Base-by-base conservation (phyloP, 1,139 yeast species). In the Petasospora fabianii region DNA sequence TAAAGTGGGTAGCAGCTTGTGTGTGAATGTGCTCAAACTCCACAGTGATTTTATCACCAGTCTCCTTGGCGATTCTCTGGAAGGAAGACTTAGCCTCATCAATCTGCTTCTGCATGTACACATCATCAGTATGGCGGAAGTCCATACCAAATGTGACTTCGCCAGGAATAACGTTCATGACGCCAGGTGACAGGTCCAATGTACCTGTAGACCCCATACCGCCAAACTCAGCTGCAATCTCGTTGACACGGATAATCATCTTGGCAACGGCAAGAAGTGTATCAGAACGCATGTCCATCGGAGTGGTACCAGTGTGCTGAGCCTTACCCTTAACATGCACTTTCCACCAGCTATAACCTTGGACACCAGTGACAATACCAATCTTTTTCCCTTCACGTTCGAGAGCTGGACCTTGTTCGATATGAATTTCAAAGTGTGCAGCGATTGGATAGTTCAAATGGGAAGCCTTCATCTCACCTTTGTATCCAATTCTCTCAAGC, bases 301-400 rank as follows among this genome's bases (percentile, higher is more conserved):
- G 88, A 0, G 90, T 82, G 1, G 88, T 78, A 16, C 90, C 90
- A 0, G 88, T 77, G 55, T 82, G 90, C 34, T 77, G 78, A 4
- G 84, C 80, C 49, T 68, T 71, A 20, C 90, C 90, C 15, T 52
- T 60, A 15, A 81, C 71, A 17, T 61, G 68, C 14, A 78, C 67
- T 36, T 69, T 72, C 44, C 68, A 65, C 88, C 90, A 82, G 32
- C 69, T 63, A 52, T 76, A 78, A 3, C 83, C 84, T 57, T 82
- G 87, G 17, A 73, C 85, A 15, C 84, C 84, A 11, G 68, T 65
- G 4, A 81, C 87, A 30, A 81, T 66, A 17, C 88, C 90, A 43
- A 82, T 75, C 44, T 70, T 70, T 51, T 75, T 71, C 2, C 69
- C 53, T 28, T 68, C 71, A 18, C 68, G 68, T 55, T 82, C 87